Base-by-base conservation (phyloP, 2,329 filamentous ascomycete species). In the Nemania abortiva region DNA sequence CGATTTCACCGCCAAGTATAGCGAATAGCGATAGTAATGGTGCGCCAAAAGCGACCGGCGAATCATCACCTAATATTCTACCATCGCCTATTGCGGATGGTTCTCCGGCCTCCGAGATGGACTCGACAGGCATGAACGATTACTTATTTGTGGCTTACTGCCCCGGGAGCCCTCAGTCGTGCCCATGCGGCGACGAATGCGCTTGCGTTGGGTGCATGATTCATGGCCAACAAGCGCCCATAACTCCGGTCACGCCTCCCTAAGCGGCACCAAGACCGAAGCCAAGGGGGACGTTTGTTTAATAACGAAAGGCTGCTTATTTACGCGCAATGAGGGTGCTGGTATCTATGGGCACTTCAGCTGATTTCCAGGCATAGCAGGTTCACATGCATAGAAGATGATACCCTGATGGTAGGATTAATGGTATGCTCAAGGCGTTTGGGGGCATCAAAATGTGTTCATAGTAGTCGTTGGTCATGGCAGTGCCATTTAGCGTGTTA, bases 91-190 rank as follows among this genome's bases (percentile, higher is more conserved):
- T 86, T 59, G 81, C 81, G 6, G 82, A 84, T 2, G 83, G 83
- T 1, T 80, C 78, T 0, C 72, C 81, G 15, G 79, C 79, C 62
- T 86, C 89, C 60, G 87, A 88, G 69, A 84, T 88, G 73, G 82
- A 80, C 6, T 76, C 88, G 27, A 82, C 84, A 5, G 74, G 73
- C 18, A 70, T 70, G 59, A 71, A 58, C 67, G 86, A 89, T 75
- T 90, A 87, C 79, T 85, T 89, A 75, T 90, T 90, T 73, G 87
- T 90, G 65, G 85, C 83, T 63, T 86, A 89, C 70, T 88, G 87
- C 74, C 82, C 81, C 0, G 86, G 87, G 2, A 83, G 85, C 66
- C 81, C 81, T 66, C 79, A 82, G 13, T 84, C 81, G 49, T 90
- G 88, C 74, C 86, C 84, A 0, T 90, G 88, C 65, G 87, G 88